These are phyloP conservation scores for Xylaria sp. DNA, from an alignment of 2,329 filamentous ascomycete species.

Conservation along the genomic window DNA sequence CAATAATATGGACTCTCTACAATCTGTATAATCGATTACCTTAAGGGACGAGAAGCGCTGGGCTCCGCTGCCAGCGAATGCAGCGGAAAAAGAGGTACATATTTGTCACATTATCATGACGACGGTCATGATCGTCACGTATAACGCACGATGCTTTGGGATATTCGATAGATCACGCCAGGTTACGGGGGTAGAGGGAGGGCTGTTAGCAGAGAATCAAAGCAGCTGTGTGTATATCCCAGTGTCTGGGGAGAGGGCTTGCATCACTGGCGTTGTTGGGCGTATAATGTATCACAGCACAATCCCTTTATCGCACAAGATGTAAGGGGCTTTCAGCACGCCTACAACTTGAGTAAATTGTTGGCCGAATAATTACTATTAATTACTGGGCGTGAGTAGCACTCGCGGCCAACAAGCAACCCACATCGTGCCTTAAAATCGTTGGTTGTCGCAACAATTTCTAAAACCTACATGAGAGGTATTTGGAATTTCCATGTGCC, in stretches of 20 bases:
- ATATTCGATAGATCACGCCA: constrained; percentile 20
- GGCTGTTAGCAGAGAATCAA: constrained; percentile 16
- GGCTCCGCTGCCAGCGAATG: not conserved
- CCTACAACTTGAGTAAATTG: constrained; percentile 16
- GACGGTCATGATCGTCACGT: constrained; percentile 25
- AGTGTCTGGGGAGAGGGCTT: constrained; percentile 21
- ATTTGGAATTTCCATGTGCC: constrained; percentile 37
- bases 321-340: constrained; percentile 25
- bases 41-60: not conserved
- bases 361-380: constrained; percentile 38
- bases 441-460: constrained; percentile 26
- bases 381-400: constrained; percentile 37
- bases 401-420: constrained; percentile 31
- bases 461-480: constrained; percentile 24
- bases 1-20: constrained; percentile 57
- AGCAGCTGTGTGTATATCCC: constrained; percentile 31
- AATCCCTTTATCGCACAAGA: constrained; percentile 11
- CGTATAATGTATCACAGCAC: constrained; percentile 23
- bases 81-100: not conserved
- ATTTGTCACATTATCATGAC: constrained; percentile 17
- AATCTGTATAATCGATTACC: constrained; percentile 36
- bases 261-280: constrained; percentile 33
- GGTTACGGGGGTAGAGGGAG: constrained; percentile 26
- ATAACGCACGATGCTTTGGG: constrained; percentile 30
- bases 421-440: constrained; percentile 21